phyloP scores from a whole-genome alignment of 2,329 filamentous ascomycete species.

The Diaporthe aspalathi region DNA sequence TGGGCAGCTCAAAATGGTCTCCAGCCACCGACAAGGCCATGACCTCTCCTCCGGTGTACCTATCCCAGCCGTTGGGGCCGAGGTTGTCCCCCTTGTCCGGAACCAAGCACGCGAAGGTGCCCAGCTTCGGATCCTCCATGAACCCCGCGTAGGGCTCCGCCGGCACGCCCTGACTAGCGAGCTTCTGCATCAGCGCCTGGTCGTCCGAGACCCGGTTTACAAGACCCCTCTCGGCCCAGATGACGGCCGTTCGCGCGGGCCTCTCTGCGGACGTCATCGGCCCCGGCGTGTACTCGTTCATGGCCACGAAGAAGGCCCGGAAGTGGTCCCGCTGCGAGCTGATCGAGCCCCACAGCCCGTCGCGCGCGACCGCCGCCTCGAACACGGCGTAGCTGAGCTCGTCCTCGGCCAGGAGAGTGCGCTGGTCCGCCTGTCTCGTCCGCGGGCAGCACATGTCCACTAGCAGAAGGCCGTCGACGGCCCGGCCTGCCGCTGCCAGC shows the following conservation, averaged over 20 bases:
- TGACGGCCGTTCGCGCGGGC: conserved; percentile 25
- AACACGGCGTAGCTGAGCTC: conserved; percentile 24
- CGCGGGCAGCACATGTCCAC: conserved; percentile 43
- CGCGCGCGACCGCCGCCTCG: neutral
- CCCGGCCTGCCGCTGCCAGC: conserved; percentile 39
- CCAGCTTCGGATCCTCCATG: conserved; percentile 37
- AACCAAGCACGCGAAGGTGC: conserved; percentile 33
- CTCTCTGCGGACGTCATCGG: conserved; percentile 26
- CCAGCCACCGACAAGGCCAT: conserved; percentile 35
- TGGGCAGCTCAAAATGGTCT: conserved; percentile 36
- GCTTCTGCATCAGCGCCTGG: conserved; percentile 35
- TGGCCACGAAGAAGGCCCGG: conserved; percentile 34
- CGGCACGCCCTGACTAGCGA: conserved; percentile 30
- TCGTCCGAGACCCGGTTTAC: conserved; percentile 35
- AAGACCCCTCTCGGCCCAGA: conserved; percentile 33
- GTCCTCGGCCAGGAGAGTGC: conserved; percentile 33
- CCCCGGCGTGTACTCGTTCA: conserved; percentile 34
- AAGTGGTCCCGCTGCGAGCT: conserved; percentile 36
- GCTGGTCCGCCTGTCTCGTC: neutral
- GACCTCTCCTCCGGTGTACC: conserved; percentile 31
- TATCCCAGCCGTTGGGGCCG: conserved; percentile 36
- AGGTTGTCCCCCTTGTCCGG: conserved; percentile 37
- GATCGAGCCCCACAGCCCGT: conserved; percentile 23
- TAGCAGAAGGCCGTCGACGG: conserved; percentile 42
- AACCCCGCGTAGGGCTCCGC: conserved; percentile 33